Evolutionary conservation across 2,329 filamentous ascomycete genomes (phyloP), one percentile per base, ranked within the genome.

Genomic region (Orbilia brochopaga): DNA sequence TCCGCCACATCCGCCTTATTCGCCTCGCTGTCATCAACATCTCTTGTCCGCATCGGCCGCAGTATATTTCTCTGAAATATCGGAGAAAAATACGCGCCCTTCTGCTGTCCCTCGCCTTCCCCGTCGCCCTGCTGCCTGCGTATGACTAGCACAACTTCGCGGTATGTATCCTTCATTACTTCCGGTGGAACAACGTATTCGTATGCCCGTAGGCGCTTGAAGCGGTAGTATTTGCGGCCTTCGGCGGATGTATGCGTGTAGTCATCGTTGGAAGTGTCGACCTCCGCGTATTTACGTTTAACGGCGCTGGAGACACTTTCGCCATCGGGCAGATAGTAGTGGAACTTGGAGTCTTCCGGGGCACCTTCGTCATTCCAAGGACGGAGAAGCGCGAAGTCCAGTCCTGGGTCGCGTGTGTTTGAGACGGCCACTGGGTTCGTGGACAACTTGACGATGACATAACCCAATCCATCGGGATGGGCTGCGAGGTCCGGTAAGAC

Each of bases 401-500:
- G 81, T 40, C 87, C 86, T 7, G 73, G 72, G 50, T 76, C 75
- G 54, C 80, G 81, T 77, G 88, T 86, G 78, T 76, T 81, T 48
- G 79, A 80, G 61, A 82, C 81, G 8, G 83, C 80, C 27, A 89
- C 84, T 2, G 87, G 87, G 77, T 87, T 88, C 74, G 84, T 86
- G 57, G 83, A 83, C 79, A 89, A 89, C 79, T 89, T 89, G 80
- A 89, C 83, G 13, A 87, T 86, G 74, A 88, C 85, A 77, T 89
- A 90, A 72, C 87, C 86, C 61, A 87, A 87, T 1, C 85, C 85
- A 78, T 90, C 87, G 53, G 87, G 86, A 80, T 88, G 88, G n/a
- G 86, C 85, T 69, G 88, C 85, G 46, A 87, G 82, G 76, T 90
- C 87, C 4, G 87, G 87, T 17, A 89, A 79, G 42, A 90, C 79